phyloP scores from a whole-genome alignment of 345 rosid species.

The Eucalyptus grandis region DNA sequence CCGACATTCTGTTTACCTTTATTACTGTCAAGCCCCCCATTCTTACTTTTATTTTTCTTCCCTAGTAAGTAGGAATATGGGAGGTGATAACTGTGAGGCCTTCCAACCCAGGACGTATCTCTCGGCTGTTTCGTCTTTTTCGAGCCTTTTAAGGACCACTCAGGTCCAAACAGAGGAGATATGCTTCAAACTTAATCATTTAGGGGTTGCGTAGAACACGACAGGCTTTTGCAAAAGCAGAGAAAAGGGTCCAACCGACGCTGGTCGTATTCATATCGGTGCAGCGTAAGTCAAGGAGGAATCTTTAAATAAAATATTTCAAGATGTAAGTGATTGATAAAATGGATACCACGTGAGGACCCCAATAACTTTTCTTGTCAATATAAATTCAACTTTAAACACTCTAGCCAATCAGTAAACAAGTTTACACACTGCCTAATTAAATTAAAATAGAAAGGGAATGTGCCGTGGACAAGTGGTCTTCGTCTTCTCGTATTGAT shows the following conservation, averaged over 20 bases:
- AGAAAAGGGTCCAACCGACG: fast-evolving
- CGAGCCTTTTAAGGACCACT: too few species aligned
- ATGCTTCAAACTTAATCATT: fast-evolving
- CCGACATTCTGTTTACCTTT: fast-evolving
- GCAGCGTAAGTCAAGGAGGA: background rate
- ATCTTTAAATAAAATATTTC: too few species aligned
- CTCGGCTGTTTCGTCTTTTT: too few species aligned
- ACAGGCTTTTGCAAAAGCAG: background rate
- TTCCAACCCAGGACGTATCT: fast-evolving
- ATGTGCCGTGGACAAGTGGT: background rate
- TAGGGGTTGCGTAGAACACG: background rate
- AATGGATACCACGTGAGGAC: too few species aligned
- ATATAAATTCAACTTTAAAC: background rate
- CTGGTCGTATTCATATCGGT: background rate
- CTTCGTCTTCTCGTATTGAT: background rate
- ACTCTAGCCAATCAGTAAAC: background rate
- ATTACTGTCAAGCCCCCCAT: fast-evolving
- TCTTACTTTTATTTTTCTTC: too few species aligned
- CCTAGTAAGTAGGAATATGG: too few species aligned
- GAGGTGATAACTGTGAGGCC: too few species aligned
- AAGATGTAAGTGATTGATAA: too few species aligned
- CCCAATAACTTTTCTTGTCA: background rate
- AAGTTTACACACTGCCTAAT: background rate
- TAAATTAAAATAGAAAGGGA: background rate
- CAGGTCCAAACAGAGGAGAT: fast-evolving